phyloP scores from a whole-genome alignment of 1,284 basidiomycete species.

The Apiotrichum brassicae region DNA sequence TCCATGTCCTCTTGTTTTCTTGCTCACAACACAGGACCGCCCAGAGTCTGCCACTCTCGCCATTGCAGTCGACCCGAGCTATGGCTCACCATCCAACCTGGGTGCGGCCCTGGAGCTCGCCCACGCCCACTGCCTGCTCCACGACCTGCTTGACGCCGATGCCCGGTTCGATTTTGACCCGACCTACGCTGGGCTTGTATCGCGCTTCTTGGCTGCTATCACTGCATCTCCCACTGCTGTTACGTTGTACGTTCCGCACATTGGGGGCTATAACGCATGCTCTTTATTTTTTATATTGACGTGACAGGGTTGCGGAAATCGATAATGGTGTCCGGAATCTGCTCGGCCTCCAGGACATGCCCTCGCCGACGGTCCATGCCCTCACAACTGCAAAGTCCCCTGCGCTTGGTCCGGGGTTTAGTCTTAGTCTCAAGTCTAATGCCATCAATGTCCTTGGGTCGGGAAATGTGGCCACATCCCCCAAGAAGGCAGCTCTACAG shows the following conservation, averaged over 20 bases:
- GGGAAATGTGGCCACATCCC: too few relatives aligned
- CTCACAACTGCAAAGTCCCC: background rate
- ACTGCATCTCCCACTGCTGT: constrained; percentile 2
- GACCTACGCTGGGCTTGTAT: constrained; percentile 7
- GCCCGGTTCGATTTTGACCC: constrained; percentile 1
- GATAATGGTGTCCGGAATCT: background rate
- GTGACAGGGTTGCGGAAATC: background rate
- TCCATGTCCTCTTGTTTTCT: too few relatives aligned
- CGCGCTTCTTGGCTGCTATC: constrained; percentile 1
- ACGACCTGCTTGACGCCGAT: constrained; percentile 10
- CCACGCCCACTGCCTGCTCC: constrained; percentile 8
- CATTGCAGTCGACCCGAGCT: constrained; percentile 1
- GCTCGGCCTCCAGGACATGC: background rate
- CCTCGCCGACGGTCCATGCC: background rate
- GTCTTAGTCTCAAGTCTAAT: constrained; percentile 1
- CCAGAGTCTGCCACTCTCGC: constrained; percentile 2
- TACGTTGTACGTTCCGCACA: background rate
- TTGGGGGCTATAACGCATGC: too few relatives aligned
- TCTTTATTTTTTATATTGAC: too few relatives aligned
- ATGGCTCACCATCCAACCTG: background rate
- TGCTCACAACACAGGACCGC: background rate
- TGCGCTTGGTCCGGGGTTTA: background rate
- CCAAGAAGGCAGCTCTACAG: background rate
- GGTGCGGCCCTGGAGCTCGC: constrained; percentile 7
- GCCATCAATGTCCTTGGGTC: background rate